Base-by-base conservation (phyloP, 306 rosid genomes). In the Trifolium pratense region DNA sequence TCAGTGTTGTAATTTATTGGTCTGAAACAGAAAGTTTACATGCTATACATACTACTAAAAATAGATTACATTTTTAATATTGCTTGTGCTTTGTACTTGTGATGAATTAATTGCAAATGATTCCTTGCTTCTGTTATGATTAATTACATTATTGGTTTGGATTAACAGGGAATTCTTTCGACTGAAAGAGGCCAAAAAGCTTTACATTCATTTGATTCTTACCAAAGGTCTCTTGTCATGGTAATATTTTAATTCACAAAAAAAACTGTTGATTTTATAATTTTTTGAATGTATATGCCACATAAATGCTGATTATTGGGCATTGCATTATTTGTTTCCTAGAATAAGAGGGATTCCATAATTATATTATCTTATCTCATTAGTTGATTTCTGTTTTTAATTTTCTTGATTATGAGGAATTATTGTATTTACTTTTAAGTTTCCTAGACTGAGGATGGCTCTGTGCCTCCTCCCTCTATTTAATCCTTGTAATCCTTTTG, bases 161-260 rank as follows among this genome's bases (percentile, higher is more conserved):
- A 46, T 67, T 63, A 65, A 45, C 74, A 93, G 97, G 97, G 88
- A 72, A 75, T 93, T 74, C 96, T 93, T 75, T 91, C 97, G 23
- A 93, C 97, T 74, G 89, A 87, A 82, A 87, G 88, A 71, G 97
- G 98, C 64, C 97, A 86, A 79, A 74, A 68, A 61, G 80, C 88
- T 74, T 75, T 91, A 75, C 73, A 42, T 75, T 85, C 92, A 42
- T 89, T 91, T 74, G 91, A 86, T 85, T 86, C 88, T 45, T 82
- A 87, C 70, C 87, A 91, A 82, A 91, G 85, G 78, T 87, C 93
- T 78, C 84, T 93, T 51, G 77, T 91, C 79, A 91, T 86, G 98
- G 97, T 85, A 81, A 74, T 78, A 67, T 75, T 74, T 72, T 43
- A 40, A 11, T 40, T 36, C 42, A 17, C 11, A 29, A 8, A 8